Evolutionary conservation across 306 rosid genomes (phyloP).

Genomic region (barrel medic (Medicago truncatula)): MtrunA17r5.0-ANR NC_053042.1:7195501-7196000

Average conservation of each 20-base stretch:
- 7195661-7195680: neutral
- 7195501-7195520: neutral
- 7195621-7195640: conserved; percentile 19
- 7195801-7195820: conserved; percentile 91
- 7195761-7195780: conserved; percentile 97
- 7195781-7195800: conserved; percentile 91
- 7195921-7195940: conserved; percentile 53
- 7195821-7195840: conserved; percentile 86
- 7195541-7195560: neutral
- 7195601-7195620: neutral
- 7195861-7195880: neutral
- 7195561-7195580: neutral
- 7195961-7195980: conserved; percentile 91
- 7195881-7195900: conserved; percentile 19
- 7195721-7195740: conserved; percentile 81
- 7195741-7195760: conserved; percentile 84
- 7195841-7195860: conserved; percentile 93
- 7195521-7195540: neutral
- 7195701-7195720: conserved; percentile 9
- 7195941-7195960: conserved; percentile 92
- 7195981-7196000: conserved; percentile 96
- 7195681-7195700: neutral
- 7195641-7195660: conserved; percentile 7
- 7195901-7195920: neutral
- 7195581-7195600: neutral